Conservation (phyloP, 176 grass and related monocot species). For the Calamus simplicifolius region DNA sequence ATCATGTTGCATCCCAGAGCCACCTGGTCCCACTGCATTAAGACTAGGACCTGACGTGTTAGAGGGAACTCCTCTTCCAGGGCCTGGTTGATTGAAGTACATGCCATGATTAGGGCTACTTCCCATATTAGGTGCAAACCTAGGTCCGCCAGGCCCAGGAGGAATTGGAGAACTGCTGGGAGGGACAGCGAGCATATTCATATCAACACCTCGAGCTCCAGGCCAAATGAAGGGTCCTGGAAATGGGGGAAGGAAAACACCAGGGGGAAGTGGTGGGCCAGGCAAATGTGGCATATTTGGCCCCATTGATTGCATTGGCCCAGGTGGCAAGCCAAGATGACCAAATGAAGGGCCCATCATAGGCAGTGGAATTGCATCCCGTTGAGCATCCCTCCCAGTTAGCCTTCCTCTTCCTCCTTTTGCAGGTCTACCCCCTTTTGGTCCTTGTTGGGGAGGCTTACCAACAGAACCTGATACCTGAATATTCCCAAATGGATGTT, state of each 20-base stretch:
- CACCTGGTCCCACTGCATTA: constrained; percentile 44
- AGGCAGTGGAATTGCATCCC: constrained; percentile 59
- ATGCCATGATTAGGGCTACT: constrained; percentile 61
- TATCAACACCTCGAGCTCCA: constrained; percentile 69
- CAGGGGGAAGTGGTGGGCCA: constrained; percentile 45
- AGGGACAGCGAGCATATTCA: constrained; percentile 78
- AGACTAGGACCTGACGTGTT: constrained; percentile 44
- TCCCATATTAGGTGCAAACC: constrained; percentile 55
- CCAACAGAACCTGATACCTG: constrained; percentile 8
- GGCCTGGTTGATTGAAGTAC: constrained; percentile 70
- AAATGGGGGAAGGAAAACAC: constrained; percentile 71
- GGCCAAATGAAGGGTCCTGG: constrained; percentile 67
- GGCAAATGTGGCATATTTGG: constrained; percentile 59
- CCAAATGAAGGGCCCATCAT: constrained; percentile 72
- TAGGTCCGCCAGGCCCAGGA: constrained; percentile 38
- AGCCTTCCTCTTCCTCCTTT: constrained; percentile 78
- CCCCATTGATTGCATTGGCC: constrained; percentile 74
- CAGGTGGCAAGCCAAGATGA: constrained; percentile 57
- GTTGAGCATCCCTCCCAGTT: constrained; percentile 62
- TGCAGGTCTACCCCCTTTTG: constrained; percentile 52
- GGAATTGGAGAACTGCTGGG: constrained; percentile 69
- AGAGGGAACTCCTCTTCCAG: constrained; percentile 32
- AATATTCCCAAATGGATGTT: constrained; percentile 27
- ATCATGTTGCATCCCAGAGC: constrained; percentile 63
- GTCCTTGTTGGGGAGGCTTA: constrained; percentile 44